Conservation (phyloP, 2,329 filamentous ascomycete genomes). For the Penicillium sclerotiorum region DNA sequence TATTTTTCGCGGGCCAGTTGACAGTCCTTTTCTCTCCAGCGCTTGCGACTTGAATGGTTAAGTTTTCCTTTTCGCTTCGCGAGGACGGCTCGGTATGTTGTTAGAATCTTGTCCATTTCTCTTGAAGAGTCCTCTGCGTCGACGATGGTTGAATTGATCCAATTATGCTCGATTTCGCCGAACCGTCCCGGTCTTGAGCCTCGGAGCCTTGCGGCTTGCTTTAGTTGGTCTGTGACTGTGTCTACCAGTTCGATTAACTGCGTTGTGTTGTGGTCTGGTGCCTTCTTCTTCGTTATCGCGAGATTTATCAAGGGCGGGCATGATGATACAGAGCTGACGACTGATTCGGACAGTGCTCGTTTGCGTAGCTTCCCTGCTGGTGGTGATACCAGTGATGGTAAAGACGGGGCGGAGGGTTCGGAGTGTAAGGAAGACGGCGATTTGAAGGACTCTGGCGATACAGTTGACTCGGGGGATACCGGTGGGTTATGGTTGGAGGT, state of each 20-base stretch:
- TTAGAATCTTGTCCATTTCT: conserved; percentile 30
- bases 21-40: conserved; percentile 23
- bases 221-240: conserved; percentile 3
- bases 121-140: conserved; percentile 38
- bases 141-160: conserved; percentile 30
- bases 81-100: conserved; percentile 24
- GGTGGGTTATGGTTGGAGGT: not conserved
- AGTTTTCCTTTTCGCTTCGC: conserved; percentile 17
- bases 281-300: conserved; percentile 5
- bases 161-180: conserved; percentile 25
- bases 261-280: conserved; percentile 14
- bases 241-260: conserved; percentile 9
- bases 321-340: not conserved
- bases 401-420: conserved; percentile 1
- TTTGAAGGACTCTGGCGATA: not conserved
- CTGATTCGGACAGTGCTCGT: not conserved
- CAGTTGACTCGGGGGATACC: not conserved
- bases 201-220: conserved; percentile 10
- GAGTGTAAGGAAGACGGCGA: not conserved
- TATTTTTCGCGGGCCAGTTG: conserved; percentile 18
- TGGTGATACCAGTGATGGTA: not conserved
- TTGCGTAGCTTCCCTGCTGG: too few species aligned
- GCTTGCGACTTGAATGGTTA: conserved; percentile 15
- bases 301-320: not conserved
- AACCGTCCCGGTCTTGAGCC: conserved; percentile 10